phyloP scores from a whole-genome alignment of 2,329 filamentous ascomycete species.

The Neopestalotiopsis rosae region DNA sequence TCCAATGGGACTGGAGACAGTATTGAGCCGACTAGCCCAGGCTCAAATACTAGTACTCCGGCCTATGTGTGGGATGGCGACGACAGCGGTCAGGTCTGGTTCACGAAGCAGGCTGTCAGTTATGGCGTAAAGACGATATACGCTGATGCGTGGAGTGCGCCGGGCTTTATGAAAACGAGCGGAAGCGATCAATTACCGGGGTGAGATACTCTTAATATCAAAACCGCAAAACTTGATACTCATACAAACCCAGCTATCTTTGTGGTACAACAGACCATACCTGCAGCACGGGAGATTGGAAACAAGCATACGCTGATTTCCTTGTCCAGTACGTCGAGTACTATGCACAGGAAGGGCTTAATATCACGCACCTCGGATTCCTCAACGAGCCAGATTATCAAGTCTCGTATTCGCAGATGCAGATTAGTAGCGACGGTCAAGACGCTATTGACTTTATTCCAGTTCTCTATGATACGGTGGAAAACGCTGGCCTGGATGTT shows the following conservation, averaged over 20 bases:
- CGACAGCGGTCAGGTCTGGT: slow-evolving; percentile 55
- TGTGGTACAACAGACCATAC: slow-evolving; percentile 45
- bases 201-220: slow-evolving; percentile 18
- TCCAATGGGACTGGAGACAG: slow-evolving; percentile 38
- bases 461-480: slow-evolving; percentile 45
- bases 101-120: slow-evolving; percentile 52
- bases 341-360: slow-evolving; percentile 49
- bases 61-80: slow-evolving; percentile 52
- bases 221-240: neutral
- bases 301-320: slow-evolving; percentile 53
- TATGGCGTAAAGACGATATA: slow-evolving; percentile 46
- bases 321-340: slow-evolving; percentile 52
- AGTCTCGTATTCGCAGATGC: slow-evolving; percentile 43
- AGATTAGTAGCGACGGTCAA: slow-evolving; percentile 35
- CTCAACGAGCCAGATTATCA: slow-evolving; percentile 48
- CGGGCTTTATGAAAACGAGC: slow-evolving; percentile 55
- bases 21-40: slow-evolving; percentile 51
- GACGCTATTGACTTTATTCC: slow-evolving; percentile 34
- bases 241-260: slow-evolving; percentile 30
- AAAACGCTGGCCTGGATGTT: slow-evolving; percentile 41
- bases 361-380: slow-evolving; percentile 51
- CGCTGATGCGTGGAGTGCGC: slow-evolving; percentile 52
- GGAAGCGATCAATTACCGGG: slow-evolving; percentile 36
- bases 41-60: slow-evolving; percentile 44
- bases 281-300: slow-evolving; percentile 50